Evolutionary conservation across 306 rosid species (phyloP), one percentile per base, ranked within the genome.

Genomic region (Vigna angularis): DNA sequence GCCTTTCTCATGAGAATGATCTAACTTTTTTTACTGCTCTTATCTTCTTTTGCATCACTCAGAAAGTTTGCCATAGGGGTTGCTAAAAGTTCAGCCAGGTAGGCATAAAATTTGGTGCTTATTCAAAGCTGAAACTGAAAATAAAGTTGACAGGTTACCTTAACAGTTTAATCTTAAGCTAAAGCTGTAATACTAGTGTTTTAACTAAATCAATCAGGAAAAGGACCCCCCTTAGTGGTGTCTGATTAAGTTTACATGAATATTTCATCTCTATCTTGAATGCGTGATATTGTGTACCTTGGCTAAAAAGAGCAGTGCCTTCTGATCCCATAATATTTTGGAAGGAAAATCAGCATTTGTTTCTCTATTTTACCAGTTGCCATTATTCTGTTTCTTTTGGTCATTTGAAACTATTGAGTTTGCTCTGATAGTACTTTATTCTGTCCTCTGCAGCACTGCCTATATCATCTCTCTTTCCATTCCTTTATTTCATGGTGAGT

Each of bases 401-500:
- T 22, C 17, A 22, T 30, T 45, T 66, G 76, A 48, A 55, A 61
- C 66, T 30, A 4, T n/a, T 47, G 40, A 44, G 18, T 42, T 13
- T 24, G 40, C 18, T 73, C 69, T 74, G 16, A 79, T 42, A 9
- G 20, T 24, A 47, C 9, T 57, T 64, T 74, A 14, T 55, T 44
- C 38, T 80, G 50, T 16, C 42, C 17, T 77, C 1, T 77, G 20
- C 89, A 86, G 89, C 87, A 1, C 74, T 86, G 9, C 87, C 89
- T 49, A 48, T 66, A 73, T 38, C 87, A 42, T 86, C 85, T 40
- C 87, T 86, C 59, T 83, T 86, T 86, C 85, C 89, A 11, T 86
- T 80, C 73, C 87, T 86, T 50, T 86, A 86, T 64, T 86, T 86
- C 70, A 83, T 86, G 89, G 89, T 86, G 77, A 86, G 83, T 81